These are phyloP conservation scores for Neonectria neomacrospora DNA, from an alignment of 2,329 filamentous ascomycete genomes.

Conservation along the genomic window DNA sequence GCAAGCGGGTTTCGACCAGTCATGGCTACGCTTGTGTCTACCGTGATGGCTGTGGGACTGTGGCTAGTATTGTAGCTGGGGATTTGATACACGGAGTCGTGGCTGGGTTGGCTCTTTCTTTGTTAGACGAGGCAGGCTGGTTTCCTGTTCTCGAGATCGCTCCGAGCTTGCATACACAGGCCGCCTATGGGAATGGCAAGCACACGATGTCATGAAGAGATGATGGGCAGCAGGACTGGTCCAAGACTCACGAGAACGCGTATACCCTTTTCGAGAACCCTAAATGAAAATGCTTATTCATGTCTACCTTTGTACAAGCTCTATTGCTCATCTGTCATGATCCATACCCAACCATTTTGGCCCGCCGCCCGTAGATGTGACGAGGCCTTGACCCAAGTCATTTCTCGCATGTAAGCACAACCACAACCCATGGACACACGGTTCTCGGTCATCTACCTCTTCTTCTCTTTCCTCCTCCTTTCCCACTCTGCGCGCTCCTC, in stretches of 20 bases:
- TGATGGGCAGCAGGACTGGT: slow-evolving; percentile 22
- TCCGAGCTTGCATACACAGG: slow-evolving; percentile 11
- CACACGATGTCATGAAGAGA: slow-evolving; percentile 28
- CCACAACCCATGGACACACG: slow-evolving; percentile 1
- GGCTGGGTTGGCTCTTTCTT: slow-evolving; percentile 14
- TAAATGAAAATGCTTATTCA: slow-evolving; percentile 41
- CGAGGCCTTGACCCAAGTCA: slow-evolving; percentile 19
- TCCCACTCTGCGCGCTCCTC: slow-evolving; percentile 73
- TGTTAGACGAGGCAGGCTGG: slow-evolving; percentile 31
- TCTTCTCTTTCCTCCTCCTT: slow-evolving; percentile 58
- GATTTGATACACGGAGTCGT: background rate
- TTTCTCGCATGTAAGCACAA: slow-evolving; percentile 27
- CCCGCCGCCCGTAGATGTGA: slow-evolving; percentile 25
- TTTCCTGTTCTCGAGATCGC: slow-evolving; percentile 21
- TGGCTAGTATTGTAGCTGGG: slow-evolving; percentile 34
- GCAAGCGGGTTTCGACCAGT: slow-evolving; percentile 37
- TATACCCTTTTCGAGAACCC: slow-evolving; percentile 39
- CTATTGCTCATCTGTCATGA: slow-evolving; percentile 40
- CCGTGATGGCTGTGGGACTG: slow-evolving; percentile 25
- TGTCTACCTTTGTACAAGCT: slow-evolving; percentile 40
- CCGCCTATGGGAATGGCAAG: slow-evolving; percentile 7
- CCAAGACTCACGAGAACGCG: slow-evolving; percentile 30
- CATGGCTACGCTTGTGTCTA: slow-evolving; percentile 22
- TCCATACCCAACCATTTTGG: slow-evolving; percentile 30
- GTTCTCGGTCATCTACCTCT: slow-evolving; percentile 25